Evolutionary conservation across 768 basidiomycete species (phyloP).

Genomic region (Leccinum fibrillosum): DNA sequence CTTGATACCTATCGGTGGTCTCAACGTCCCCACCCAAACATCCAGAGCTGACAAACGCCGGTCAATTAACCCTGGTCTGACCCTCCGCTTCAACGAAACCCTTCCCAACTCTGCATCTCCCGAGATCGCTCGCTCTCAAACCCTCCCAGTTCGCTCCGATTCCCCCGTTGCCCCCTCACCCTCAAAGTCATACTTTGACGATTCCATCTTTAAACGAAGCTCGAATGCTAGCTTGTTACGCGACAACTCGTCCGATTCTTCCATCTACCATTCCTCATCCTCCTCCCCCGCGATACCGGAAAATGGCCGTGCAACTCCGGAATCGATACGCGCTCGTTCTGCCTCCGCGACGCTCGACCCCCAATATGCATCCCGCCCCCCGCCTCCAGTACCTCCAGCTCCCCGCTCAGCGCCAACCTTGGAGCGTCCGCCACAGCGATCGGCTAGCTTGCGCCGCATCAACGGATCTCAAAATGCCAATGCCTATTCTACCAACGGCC

Average conservation of each 20-base stretch:
- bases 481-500: constrained; percentile 7
- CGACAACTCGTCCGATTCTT: constrained; percentile 27
- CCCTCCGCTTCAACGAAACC: constrained; percentile 28
- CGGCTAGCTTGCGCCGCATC: constrained; percentile 25
- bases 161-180: constrained; percentile 24
- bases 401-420: constrained; percentile 32
- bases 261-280: constrained; percentile 35
- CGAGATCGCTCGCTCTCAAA: constrained; percentile 32
- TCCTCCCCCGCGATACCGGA: constrained; percentile 36
- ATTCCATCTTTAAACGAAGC: constrained; percentile 11
- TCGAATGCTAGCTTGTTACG: constrained; percentile 27
- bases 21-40: constrained; percentile 29
- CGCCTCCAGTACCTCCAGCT: constrained; percentile 15
- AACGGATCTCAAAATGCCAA: constrained; percentile 8
- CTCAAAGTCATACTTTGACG: constrained; percentile 13
- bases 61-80: constrained; percentile 53
- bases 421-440: constrained; percentile 34
- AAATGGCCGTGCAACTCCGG: constrained; percentile 34
- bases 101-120: constrained; percentile 15
- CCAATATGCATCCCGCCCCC: constrained; percentile 8
- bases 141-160: constrained; percentile 23
- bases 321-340: constrained; percentile 40
- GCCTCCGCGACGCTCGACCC: constrained; percentile 29
- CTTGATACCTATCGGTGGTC: constrained; percentile 9
- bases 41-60: constrained; percentile 44